Conservation (phyloP, 371 early-diverging fungal genomes). For the Mortierella sp. region DNA sequence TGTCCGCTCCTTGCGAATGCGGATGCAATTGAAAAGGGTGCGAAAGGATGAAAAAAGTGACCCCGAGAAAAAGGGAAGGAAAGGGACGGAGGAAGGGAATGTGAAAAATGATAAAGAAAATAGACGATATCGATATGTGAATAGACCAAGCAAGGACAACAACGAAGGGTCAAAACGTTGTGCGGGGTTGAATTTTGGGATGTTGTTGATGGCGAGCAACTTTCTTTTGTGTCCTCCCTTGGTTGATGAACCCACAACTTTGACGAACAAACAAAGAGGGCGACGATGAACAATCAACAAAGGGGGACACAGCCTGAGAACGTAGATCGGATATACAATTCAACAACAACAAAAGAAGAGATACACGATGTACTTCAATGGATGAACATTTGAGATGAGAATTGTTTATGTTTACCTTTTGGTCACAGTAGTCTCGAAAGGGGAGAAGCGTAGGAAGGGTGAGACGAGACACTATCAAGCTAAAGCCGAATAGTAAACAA, state of each 20-base stretch:
- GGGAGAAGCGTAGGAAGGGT: not conserved
- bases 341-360: not conserved
- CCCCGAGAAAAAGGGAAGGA: not conserved
- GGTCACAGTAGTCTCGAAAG: not conserved
- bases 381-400: not conserved
- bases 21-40: not conserved
- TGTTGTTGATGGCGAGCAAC: too few species aligned
- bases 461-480: not conserved
- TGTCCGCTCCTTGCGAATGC: not conserved
- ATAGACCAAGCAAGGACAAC: too few species aligned
- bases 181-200: too few species aligned
- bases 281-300: too few species aligned
- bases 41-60: not conserved
- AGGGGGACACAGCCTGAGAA: too few species aligned
- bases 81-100: not conserved
- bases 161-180: too few species aligned
- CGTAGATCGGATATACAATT: too few species aligned
- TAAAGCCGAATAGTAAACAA: not conserved
- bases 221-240: too few species aligned
- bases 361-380: not conserved
- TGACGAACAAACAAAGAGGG: too few species aligned
- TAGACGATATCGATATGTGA: too few species aligned
- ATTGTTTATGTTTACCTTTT: not conserved
- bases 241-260: too few species aligned
- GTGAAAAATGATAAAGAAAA: not conserved